These are phyloP conservation scores for Torulaspora indica DNA, from an alignment of 805 yeast genomes.

Conservation along the genomic window DNA sequence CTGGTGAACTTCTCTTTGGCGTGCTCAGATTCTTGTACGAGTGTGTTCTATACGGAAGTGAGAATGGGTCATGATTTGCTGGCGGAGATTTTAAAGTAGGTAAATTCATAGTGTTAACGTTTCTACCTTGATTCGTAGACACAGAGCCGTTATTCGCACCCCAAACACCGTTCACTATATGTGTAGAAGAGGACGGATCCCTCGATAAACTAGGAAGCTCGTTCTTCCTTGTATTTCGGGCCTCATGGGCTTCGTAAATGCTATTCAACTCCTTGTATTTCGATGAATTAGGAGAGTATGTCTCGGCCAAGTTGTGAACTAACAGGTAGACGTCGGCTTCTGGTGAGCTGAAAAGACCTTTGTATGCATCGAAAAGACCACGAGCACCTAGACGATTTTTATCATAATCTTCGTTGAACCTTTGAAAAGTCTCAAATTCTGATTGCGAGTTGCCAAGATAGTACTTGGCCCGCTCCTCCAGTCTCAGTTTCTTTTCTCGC, in stretches of 20 bases:
- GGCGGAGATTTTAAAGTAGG: slow-evolving; percentile 34
- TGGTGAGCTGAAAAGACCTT: slow-evolving; percentile 43
- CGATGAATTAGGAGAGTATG: slow-evolving; percentile 46
- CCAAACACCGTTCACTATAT: slow-evolving; percentile 32
- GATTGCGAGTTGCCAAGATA: slow-evolving; percentile 54
- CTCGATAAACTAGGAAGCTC: slow-evolving; percentile 28
- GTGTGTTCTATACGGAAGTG: slow-evolving; percentile 9
- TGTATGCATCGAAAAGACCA: slow-evolving; percentile 46
- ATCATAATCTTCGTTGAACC: slow-evolving; percentile 46
- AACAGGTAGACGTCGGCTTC: slow-evolving; percentile 52
- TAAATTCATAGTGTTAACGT: slow-evolving; percentile 23
- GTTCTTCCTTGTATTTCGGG: slow-evolving; percentile 20
- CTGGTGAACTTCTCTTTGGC: slow-evolving; percentile 9
- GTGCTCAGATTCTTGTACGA: slow-evolving; percentile 10
- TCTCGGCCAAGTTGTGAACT: slow-evolving; percentile 55
- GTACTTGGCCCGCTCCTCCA: slow-evolving; percentile 82
- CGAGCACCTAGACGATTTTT: slow-evolving; percentile 44
- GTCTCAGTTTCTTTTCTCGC: slow-evolving; percentile 52
- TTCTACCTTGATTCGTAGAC: slow-evolving; percentile 16
- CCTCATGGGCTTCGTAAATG: slow-evolving; percentile 31
- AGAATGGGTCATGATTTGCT: slow-evolving; percentile 22
- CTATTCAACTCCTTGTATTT: slow-evolving; percentile 40
- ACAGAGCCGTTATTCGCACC: slow-evolving; percentile 16
- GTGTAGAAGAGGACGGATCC: slow-evolving; percentile 20
- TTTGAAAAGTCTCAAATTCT: slow-evolving; percentile 46